Base-by-base conservation (phyloP, 1,284 basidiomycete species). In the Vanrija pseudolonga region DNA sequence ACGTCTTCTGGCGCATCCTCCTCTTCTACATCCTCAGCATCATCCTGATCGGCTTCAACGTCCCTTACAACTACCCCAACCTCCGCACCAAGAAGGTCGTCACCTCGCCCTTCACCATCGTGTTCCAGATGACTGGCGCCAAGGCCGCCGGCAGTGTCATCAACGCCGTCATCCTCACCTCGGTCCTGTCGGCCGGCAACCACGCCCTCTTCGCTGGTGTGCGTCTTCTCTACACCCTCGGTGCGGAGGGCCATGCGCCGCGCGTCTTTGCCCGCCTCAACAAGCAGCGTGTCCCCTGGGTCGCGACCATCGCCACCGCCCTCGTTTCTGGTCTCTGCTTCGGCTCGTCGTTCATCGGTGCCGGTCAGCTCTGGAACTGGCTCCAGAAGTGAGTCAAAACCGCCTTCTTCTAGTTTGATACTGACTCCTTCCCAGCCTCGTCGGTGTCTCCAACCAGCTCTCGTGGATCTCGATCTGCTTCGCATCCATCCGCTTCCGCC, bases 391-490 rank as follows among this genome's bases (percentile, higher is more conserved):
- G 40, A 47, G 51, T 52, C 4, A n/a, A 14, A 12, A 18, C 5
- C 23, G n/a, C n/a, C n/a, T n/a, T 22, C 3, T 11, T 26, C 26
- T 5, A 8, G 3, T n/a, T 7, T 18, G 12, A 24, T 41, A 55
- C 53, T 4, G 45, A 55, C 40, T 55, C 52, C 40, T 56, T 17
- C 48, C 45, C 45, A 51, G 58, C 37, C 55, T 64, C n/a, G 53
- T 55, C 22, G 62, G 65, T 15, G 60, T 63, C 18, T 54, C 51
- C 17, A 57, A 57, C 51, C 56, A 57, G 48, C 61, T 66, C 47
- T 64, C 87, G 15, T 95, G 91, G 91, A 86, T 88, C 68, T 88
- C 85, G 58, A 94, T 94, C 66, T 80, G 80, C 41, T 62, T 91
- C 47, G 88, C 87, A 6, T 92, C 92, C 71, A 73, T 90, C 53